Percentiles rank a stretch among this genome's conserved stretches.
Conservation (phyloP, 805 yeast species). For the Candida andamanensis region DNA sequence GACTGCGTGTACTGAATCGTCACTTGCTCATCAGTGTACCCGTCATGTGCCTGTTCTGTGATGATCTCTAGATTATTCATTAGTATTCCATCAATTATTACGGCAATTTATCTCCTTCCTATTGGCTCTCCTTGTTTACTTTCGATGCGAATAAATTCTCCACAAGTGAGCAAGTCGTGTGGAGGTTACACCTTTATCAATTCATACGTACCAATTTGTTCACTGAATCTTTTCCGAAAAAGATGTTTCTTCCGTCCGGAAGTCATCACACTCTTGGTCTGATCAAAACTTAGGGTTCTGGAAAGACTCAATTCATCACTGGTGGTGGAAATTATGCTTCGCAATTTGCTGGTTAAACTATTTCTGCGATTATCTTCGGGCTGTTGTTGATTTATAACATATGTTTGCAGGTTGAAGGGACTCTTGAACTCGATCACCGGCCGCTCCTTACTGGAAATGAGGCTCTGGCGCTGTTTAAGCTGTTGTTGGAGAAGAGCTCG, state of each 20-base stretch:
- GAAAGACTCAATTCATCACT: conserved; percentile 13
- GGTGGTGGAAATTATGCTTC: conserved; percentile 15
- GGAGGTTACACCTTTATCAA: too few species aligned
- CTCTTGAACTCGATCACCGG: conserved; percentile 8
- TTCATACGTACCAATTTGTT: conserved; percentile 32
- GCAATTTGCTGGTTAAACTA: conserved; percentile 17
- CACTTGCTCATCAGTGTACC: conserved; percentile 58
- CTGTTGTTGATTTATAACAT: conserved; percentile 3
- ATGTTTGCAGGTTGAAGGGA: conserved; percentile 10
- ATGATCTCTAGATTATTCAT: conserved; percentile 33
- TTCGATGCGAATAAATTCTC: too few species aligned
- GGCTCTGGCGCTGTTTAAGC: conserved; percentile 5
- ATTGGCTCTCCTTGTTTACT: not conserved
- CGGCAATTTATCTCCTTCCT: not conserved
- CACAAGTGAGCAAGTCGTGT: too few species aligned
- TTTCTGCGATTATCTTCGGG: conserved; percentile 5
- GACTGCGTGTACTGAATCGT: conserved; percentile 73
- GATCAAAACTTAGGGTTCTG: conserved; percentile 28
- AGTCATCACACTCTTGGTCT: conserved; percentile 34
- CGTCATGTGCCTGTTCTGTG: conserved; percentile 66
- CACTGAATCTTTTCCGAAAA: conserved; percentile 19
- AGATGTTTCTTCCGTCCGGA: conserved; percentile 19
- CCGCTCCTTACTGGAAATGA: conserved; percentile 9
- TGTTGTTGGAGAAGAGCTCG: too few species aligned
- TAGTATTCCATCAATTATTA: conserved; percentile 2